Conservation (phyloP, 306 rosid genomes). For the Cyamopsis tetragonoloba region DNA sequence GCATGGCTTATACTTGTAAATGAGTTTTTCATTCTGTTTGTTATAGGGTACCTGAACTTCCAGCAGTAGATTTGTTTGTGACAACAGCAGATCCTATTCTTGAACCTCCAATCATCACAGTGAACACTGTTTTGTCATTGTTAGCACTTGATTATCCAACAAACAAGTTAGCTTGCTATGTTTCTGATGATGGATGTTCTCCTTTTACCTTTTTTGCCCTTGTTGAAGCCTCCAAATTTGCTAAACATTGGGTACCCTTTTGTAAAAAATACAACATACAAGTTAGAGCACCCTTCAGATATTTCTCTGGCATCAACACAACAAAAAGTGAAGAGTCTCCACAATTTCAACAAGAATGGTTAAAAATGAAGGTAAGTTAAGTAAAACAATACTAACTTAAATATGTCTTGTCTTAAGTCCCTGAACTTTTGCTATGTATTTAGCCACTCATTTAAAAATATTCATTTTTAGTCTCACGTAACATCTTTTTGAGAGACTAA, state of each 20-base stretch:
- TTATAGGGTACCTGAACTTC: constrained; percentile 42
- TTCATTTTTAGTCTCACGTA: too few species aligned
- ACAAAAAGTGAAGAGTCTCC: neutral
- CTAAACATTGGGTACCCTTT: constrained; percentile 51
- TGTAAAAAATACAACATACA: constrained; percentile 45
- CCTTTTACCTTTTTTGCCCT: constrained; percentile 44
- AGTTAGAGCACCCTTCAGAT: constrained; percentile 58
- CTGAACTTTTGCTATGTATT: too few species aligned
- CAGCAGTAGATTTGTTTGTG: constrained; percentile 55
- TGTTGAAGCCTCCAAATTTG: constrained; percentile 47
- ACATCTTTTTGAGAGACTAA: too few species aligned
- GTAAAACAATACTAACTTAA: too few species aligned
- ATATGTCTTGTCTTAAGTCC: too few species aligned
- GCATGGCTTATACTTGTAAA: neutral
- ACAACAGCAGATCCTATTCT: constrained; percentile 53
- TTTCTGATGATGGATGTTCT: constrained; percentile 60
- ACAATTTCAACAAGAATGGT: constrained; percentile 38
- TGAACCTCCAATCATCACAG: constrained; percentile 53
- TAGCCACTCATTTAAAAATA: too few species aligned
- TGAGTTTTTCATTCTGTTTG: neutral
- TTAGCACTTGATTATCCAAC: constrained; percentile 57
- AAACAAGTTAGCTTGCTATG: constrained; percentile 57
- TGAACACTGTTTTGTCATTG: constrained; percentile 56
- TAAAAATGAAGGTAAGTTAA: constrained; percentile 44
- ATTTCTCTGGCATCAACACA: constrained; percentile 12